Percentiles rank a stretch among this genome's conserved stretches.
These are phyloP conservation scores for Xylariaceae sp. DNA, from an alignment of 2,329 filamentous ascomycete species.

Conservation along the genomic window DNA sequence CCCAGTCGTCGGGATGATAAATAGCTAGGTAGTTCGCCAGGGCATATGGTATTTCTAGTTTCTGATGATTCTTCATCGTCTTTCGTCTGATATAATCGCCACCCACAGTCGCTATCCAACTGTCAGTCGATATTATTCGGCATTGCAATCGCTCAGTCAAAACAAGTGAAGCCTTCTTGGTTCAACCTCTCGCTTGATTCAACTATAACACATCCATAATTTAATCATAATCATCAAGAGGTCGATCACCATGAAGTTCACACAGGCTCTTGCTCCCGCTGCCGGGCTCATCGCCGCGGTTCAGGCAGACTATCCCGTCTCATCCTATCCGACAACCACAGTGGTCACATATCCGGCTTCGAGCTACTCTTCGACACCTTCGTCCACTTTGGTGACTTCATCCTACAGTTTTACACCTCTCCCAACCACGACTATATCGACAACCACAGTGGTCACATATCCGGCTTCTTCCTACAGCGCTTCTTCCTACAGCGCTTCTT, in stretches of 20 bases:
- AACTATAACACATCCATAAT: conserved; percentile 18
- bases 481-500: conserved; percentile 1
- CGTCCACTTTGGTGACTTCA: conserved; percentile 2
- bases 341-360: not conserved
- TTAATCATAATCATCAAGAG: conserved; percentile 22
- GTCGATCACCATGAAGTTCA: conserved; percentile 36
- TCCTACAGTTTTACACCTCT: conserved; percentile 4
- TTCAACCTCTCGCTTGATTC: conserved; percentile 18
- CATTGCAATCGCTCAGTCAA: conserved; percentile 13
- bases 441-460: not conserved
- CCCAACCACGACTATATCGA: conserved; percentile 4
- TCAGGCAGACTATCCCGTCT: conserved; percentile 20
- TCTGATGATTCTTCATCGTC: conserved; percentile 4
- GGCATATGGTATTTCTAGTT: conserved; percentile 13
- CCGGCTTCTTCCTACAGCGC: not conserved
- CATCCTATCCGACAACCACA: not conserved
- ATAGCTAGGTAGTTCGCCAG: conserved; percentile 24
- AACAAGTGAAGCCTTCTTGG: conserved; percentile 14
- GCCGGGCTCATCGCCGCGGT: conserved; percentile 32
- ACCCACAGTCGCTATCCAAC: conserved; percentile 26
- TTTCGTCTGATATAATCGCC: conserved; percentile 22
- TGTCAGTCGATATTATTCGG: conserved; percentile 17
- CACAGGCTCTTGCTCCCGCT: conserved; percentile 31
- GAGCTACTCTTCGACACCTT: not conserved
- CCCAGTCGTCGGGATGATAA: conserved; percentile 16